phyloP scores from a whole-genome alignment of 306 rosid genomes.

The Delonix regia region DNA sequence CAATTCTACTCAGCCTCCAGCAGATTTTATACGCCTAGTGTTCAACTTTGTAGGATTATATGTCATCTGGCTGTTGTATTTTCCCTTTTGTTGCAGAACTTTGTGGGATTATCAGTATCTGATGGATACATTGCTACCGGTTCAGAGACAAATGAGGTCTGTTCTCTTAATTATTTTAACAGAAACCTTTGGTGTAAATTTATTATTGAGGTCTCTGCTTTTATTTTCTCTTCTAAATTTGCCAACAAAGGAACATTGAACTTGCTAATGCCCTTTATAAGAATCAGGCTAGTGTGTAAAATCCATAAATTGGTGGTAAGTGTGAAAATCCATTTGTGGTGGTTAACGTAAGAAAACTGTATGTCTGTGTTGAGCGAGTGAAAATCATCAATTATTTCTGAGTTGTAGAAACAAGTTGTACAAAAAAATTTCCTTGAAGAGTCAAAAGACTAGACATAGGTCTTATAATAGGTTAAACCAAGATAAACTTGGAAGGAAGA shows the following conservation, averaged over 20 bases:
- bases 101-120: constrained; percentile 90
- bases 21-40: not conserved
- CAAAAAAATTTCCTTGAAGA: too few relatives aligned
- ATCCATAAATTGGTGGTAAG: too few relatives aligned
- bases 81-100: constrained; percentile 65
- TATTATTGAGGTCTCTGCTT: not conserved
- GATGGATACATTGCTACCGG: constrained; percentile 98
- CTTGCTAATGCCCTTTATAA: not conserved
- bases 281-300: too few relatives aligned
- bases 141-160: constrained; percentile 95
- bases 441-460: too few relatives aligned
- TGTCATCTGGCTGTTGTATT: constrained; percentile 3
- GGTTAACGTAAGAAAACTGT: too few relatives aligned
- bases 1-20: not conserved
- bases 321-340: too few relatives aligned
- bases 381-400: too few relatives aligned
- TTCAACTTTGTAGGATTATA: not conserved
- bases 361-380: too few relatives aligned
- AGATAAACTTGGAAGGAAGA: too few relatives aligned
- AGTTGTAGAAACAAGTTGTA: too few relatives aligned
- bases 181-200: not conserved
- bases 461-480: too few relatives aligned
- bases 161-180: not conserved
- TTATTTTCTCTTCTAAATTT: not conserved
- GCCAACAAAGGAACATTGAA: not conserved